Base-by-base conservation (phyloP, 257 asterid genomes). In the Plantago elongata region DNA sequence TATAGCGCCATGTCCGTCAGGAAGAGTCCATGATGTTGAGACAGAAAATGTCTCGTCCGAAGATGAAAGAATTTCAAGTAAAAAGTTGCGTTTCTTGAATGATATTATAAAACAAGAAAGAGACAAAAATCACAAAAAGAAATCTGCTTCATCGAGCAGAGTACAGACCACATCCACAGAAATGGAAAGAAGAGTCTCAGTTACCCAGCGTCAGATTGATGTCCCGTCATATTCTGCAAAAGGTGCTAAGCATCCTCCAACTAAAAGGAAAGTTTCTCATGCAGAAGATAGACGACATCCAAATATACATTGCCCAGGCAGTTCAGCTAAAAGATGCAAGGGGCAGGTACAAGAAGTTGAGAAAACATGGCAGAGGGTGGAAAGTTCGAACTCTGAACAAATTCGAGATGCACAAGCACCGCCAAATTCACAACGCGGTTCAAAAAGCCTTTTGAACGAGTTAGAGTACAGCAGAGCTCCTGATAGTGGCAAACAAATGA, bases 51-150 rank as follows among this genome's bases (percentile, higher is more conserved):
- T 62, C 54, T 78, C 86, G 6, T 63, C 81, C 0, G 93, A 79
- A 57, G 78, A 72, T 22, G 88, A 86, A 10, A 83, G 67, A 34
- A 45, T 61, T 62, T 15, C 69, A 54, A 67, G 37, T 76, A 75
- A 71, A 63, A 92, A 86, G 75, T 62, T 87, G 63, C 95, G 96
- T 34, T 80, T 75, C 68, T 66, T 89, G 72, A 76, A 88, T 45
- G 97, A 93, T 63, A 79, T 93, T 60, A 61, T 93, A 82, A 76
- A 68, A 63, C 86, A 67, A 38, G 73, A 75, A 64, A 77, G 30
- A 69, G 70, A 63, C 45, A 61, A 77, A 48, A 55, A 37, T 67
- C 63, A 58, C 14, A 63, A 64, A 48, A 65, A 65, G 11, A 76
- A 46, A 61, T 66, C 48, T 11, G 30, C 71, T 22, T 64, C 79